Base-by-base conservation (phyloP, 2,329 filamentous ascomycete genomes). In the Phyllosticta citriasiana region DNA sequence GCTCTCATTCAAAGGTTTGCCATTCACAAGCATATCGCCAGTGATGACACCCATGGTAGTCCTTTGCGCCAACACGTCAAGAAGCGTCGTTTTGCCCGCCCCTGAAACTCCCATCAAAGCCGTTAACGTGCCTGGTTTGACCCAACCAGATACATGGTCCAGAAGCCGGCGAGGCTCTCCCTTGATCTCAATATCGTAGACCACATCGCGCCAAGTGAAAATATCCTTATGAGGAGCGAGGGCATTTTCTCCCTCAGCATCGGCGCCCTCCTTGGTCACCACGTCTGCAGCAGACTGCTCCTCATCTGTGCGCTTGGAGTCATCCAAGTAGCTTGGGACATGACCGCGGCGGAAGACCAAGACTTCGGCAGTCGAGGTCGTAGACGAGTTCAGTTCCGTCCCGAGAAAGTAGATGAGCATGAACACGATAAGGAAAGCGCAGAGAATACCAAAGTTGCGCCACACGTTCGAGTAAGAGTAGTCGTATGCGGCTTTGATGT, bases 391-490 rank as follows among this genome's bases (percentile, higher is more conserved):
- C 66, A 87, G 65, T 67, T 91, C 87, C 0, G 82, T 80, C 0
- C 83, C 82, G 16, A 82, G 54, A 57, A 89, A 81, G 72, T 91
- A 89, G 1, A 86, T 65, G 2, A 72, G 62, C 74, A 86, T 82
- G 74, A 89, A 89, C 59, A 80, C 82, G 30, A 88, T 66, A 57
- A 87, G 72, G 71, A 89, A 88, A 0, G 72, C 86, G 16, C 86
- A 69, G 1, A 89, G 70, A 60, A 91, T 88, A 0, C 87, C 87
- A 62, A 88, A 80, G 68, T 90, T 89, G 24, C 56, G 35, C 56
- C 56, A 1, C 81, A 77, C 0, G 55, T 78, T 74, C 26, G 70
- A 73, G 66, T 76, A 78, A 14, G 65, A 66, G 65, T 78, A 78
- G 3, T 65, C 40, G 61, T 71, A 74, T 2, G 68, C 64, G 0